phyloP scores from a whole-genome alignment of 495 filamentous ascomycete genomes.

The Hypoxylon intermedium region DNA sequence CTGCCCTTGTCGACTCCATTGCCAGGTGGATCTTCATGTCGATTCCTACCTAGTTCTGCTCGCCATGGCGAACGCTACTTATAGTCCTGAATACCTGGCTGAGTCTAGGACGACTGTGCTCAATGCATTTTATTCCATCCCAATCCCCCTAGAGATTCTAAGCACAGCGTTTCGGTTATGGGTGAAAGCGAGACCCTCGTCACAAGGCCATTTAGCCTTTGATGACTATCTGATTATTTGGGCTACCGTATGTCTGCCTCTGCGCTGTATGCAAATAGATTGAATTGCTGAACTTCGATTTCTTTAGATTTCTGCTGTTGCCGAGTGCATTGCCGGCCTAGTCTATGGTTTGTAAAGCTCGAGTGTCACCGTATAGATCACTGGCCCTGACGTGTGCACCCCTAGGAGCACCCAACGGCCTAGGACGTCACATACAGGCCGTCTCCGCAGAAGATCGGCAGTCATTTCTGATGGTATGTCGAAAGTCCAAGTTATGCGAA shows the following conservation, averaged over 20 bases:
- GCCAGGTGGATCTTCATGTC: neutral
- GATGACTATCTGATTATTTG: constrained; percentile 42
- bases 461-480: constrained; percentile 31
- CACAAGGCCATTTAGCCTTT: constrained; percentile 29
- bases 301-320: constrained; percentile 31
- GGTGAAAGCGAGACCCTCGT: constrained; percentile 27
- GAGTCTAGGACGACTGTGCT: constrained; percentile 32
- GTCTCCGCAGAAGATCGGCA: constrained; percentile 11
- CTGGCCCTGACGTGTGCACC: neutral
- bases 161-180: constrained; percentile 35
- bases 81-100: constrained; percentile 35
- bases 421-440: constrained; percentile 39
- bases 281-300: neutral
- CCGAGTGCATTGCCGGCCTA: constrained; percentile 35
- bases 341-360: constrained; percentile 30
- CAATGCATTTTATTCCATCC: constrained; percentile 34
- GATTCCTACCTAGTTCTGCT: constrained; percentile 1
- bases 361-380: neutral
- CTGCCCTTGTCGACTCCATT: neutral
- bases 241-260: constrained; percentile 39
- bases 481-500: neutral
- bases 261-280: neutral
- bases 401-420: constrained; percentile 32
- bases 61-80: constrained; percentile 24
- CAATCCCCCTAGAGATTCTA: constrained; percentile 38